Conservation (phyloP, 2,329 filamentous ascomycete genomes). For the Colletotrichum limetticola region DNA sequence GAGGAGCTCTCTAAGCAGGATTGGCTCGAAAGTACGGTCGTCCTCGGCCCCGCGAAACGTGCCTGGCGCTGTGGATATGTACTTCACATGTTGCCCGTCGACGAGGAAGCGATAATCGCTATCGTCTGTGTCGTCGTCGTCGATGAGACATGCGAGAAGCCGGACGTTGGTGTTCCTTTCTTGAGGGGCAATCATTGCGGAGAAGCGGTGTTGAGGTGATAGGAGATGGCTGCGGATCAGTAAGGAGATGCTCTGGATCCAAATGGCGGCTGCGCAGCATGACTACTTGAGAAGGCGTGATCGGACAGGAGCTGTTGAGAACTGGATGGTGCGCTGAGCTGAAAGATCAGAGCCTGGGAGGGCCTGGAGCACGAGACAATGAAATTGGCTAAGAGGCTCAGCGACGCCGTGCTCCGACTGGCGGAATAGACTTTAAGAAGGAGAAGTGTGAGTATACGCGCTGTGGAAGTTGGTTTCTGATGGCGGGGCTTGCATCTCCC, state of each 20-base stretch:
- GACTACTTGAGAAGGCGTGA: conserved; percentile 5
- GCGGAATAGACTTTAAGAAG: conserved; percentile 3
- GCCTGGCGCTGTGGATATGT: conserved; percentile 39
- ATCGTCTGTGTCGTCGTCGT: conserved; percentile 37
- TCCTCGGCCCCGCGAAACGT: conserved; percentile 39
- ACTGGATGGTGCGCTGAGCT: background rate
- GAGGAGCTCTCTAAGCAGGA: conserved; percentile 40
- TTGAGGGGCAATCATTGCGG: conserved; percentile 21
- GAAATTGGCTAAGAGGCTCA: conserved; percentile 4
- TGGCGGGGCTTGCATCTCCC: conserved; percentile 2
- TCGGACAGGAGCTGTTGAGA: conserved; percentile 10
- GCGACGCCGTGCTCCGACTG: background rate
- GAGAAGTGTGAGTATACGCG: conserved; percentile 2
- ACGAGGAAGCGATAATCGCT: conserved; percentile 44
- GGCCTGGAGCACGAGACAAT: conserved; percentile 3
- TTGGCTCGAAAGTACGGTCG: conserved; percentile 41
- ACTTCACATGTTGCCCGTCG: conserved; percentile 40
- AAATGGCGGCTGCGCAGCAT: background rate
- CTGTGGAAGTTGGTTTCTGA: conserved; percentile 4
- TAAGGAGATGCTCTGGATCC: conserved; percentile 8
- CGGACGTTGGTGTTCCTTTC: conserved; percentile 38
- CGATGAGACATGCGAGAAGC: conserved; percentile 41
- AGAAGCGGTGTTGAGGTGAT: conserved; percentile 7
- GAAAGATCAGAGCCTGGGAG: conserved; percentile 3
- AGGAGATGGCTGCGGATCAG: conserved; percentile 16